Percentiles rank a stretch among this genome's conserved stretches.
These are phyloP conservation scores for Ascocoryne sarcoides DNA, from an alignment of 2,329 filamentous ascomycete species.

Conservation along the genomic window DNA sequence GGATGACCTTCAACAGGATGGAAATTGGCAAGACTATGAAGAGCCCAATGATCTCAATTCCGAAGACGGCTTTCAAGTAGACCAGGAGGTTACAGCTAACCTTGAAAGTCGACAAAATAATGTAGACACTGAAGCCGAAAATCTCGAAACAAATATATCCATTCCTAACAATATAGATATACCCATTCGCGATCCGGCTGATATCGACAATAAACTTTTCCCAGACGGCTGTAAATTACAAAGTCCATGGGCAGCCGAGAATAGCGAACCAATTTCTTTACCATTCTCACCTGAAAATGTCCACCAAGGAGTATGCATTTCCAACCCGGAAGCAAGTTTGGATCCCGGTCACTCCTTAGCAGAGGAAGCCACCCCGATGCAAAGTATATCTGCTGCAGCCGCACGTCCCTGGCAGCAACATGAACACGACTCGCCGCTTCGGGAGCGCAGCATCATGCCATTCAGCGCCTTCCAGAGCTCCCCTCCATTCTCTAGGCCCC, in stretches of 20 bases:
- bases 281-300: neutral
- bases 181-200: too few relatives aligned
- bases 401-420: neutral
- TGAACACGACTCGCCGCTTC: neutral
- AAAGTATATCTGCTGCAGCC: neutral
- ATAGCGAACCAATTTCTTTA: neutral
- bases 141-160: too few relatives aligned
- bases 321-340: neutral
- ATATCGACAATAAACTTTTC: too few relatives aligned
- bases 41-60: too few relatives aligned
- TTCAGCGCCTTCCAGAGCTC: neutral
- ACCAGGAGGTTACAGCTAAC: too few relatives aligned
- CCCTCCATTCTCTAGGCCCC: neutral
- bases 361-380: neutral
- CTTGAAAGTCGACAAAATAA: too few relatives aligned
- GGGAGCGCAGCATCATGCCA: neutral
- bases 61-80: too few relatives aligned
- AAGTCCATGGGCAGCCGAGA: constrained; percentile 4
- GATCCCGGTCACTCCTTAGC: neutral
- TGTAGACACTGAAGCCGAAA: too few relatives aligned
- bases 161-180: too few relatives aligned
- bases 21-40: too few relatives aligned
- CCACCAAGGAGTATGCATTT: neutral
- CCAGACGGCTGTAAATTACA: too few relatives aligned
- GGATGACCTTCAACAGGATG: too few relatives aligned